A percentile compares a stretch with the other conserved stretches of the same genome.
Evolutionary conservation across 2,329 filamentous ascomycete species (phyloP).

Genomic region (Elsinoe perseae): DNA sequence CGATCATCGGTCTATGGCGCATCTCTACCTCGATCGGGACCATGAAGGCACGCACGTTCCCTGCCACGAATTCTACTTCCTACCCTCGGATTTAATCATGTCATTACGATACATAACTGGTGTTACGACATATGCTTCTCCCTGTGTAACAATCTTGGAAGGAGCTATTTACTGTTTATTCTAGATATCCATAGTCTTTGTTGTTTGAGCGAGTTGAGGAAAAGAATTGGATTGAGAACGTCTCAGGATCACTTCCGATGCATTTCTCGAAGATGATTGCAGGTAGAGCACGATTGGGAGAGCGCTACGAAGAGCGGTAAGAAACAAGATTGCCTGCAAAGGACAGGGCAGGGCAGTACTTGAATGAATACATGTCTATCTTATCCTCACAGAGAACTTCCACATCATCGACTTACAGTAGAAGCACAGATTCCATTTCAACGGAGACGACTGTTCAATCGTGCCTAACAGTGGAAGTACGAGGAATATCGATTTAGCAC

Average conservation of each 20-base stretch:
- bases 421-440: no score
- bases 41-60: background rate
- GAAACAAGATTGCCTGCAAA: background rate
- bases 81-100: constrained; percentile 3
- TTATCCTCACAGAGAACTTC: background rate
- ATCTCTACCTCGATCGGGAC: background rate
- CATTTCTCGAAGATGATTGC: background rate
- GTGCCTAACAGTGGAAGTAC: no score
- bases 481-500: no score
- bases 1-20: no score
- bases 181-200: constrained; percentile 13
- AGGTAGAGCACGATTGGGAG: background rate
- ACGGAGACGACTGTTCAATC: no score
- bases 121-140: constrained; percentile 5
- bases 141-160: constrained; percentile 9
- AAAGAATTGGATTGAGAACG: background rate
- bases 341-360: background rate
- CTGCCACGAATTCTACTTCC: background rate
- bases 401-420: no score
- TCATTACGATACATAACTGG: constrained; percentile 9
- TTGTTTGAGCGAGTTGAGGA: background rate
- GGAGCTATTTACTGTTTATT: constrained; percentile 1
- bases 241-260: no score
- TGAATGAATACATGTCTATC: background rate
- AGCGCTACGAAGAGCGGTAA: background rate